phyloP scores from a whole-genome alignment of 257 asterid species.

The Haberlea rhodopensis region DNA sequence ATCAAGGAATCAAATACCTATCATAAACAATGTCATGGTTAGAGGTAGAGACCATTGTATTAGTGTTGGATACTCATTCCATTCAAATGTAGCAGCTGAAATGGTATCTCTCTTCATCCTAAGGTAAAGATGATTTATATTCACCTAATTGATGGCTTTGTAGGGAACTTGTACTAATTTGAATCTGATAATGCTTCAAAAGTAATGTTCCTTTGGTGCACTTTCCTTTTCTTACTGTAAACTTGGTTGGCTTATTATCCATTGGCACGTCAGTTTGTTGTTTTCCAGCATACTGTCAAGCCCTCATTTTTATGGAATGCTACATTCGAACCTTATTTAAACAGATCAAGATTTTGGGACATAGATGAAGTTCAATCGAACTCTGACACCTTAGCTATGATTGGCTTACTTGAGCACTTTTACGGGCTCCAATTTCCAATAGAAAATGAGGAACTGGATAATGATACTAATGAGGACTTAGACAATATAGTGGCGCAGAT shows the following conservation, averaged over 20 bases:
- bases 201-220: background rate
- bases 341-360: constrained; percentile 29
- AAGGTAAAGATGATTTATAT: background rate
- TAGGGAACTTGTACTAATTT: background rate
- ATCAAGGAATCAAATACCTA: background rate
- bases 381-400: constrained; percentile 19
- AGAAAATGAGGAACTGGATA: constrained; percentile 27
- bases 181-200: background rate
- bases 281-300: constrained; percentile 46
- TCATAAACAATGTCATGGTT: background rate
- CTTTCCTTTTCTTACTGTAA: constrained; percentile 11
- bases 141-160: background rate
- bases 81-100: background rate
- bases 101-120: too few relatives aligned
- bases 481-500: constrained; percentile 29
- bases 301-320: constrained; percentile 36
- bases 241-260: constrained; percentile 23
- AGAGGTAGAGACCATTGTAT: background rate
- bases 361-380: constrained; percentile 23
- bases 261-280: constrained; percentile 23
- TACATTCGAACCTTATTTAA: constrained; percentile 28
- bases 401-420: constrained; percentile 21
- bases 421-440: constrained; percentile 15
- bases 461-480: constrained; percentile 28
- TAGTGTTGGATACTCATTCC: background rate